Conservation (phyloP, 257 asterid species). For the Handroanthus guayacan region DNA sequence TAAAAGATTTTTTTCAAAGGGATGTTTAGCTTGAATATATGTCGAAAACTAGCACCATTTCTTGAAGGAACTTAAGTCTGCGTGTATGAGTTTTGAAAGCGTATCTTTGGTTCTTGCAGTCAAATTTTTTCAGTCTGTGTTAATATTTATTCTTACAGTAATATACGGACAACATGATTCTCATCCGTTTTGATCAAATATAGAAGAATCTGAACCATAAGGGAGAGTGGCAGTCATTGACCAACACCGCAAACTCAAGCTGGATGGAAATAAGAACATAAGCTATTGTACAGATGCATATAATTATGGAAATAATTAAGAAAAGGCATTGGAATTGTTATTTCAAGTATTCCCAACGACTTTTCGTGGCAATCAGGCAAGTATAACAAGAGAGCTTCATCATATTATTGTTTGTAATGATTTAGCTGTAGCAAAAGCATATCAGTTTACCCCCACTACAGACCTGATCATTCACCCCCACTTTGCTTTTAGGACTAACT, state of each 20-base stretch:
- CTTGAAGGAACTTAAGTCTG: not conserved
- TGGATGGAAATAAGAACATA: not conserved
- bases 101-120: no score
- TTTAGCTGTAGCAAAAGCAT: not conserved
- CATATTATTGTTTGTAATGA: constrained; percentile 9
- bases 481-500: constrained; percentile 4
- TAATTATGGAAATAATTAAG: not conserved
- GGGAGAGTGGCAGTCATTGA: not conserved
- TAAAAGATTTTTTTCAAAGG: not conserved
- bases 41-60: not conserved
- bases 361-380: not conserved
- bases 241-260: constrained; percentile 15
- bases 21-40: not conserved
- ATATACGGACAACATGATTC: no score
- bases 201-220: not conserved
- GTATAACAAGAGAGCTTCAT: not conserved
- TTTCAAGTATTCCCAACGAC: not conserved
- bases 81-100: not conserved
- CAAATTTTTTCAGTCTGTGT: no score
- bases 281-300: not conserved
- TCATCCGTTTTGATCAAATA: no score
- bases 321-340: not conserved
- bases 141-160: no score
- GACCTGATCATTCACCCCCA: constrained; percentile 10
- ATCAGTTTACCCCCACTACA: not conserved